Evolutionary conservation across 225 moss, liverwort and hornwort species (phyloP), one percentile per base, ranked within the genome.

Genomic region (Anthoceros angustus): DNA sequence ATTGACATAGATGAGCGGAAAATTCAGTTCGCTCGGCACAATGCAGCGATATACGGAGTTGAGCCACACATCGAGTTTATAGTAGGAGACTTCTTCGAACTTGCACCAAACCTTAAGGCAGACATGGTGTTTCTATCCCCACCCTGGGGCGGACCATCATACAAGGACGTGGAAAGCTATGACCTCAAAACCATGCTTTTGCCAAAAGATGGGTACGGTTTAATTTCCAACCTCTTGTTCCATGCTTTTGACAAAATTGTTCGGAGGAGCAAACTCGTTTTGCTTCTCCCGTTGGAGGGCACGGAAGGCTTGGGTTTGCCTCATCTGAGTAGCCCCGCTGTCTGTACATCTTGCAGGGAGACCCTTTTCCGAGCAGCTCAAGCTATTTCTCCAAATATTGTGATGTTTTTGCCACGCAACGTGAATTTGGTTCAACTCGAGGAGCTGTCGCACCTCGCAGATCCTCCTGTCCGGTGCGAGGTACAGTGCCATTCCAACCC

Each of bases 101-200:
- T 95, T 67, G 94, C 86, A 26, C 80, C 92, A 12, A 70, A 11
- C 41, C 70, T 86, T 45, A 88, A 95, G 94, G 91, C 90, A 23
- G 85, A 88, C 75, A 73, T 66, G 42, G 70, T 95, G 38, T 95
- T 95, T 70, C 91, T 95, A 41, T 95, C 94, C 42, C 94, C 94
- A 64, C 94, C 94, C 12, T 95, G 94, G 91, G 94, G 94, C 75
- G 94, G 94, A 49, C 94, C 94, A 43, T 72, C 68, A 61, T 95
- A 95, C 64, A 64, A 40, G 12, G 71, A 39, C 48, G 76, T 84
- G 65, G 80, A 88, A 40, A 79, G 75, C 41, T 95, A 91, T 66
- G 82, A 91, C 66, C 77, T 95, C n/a, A 78, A 83, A 41, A 82
- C 94, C 65, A 95, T 95, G 94, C 83, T 95, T 74, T 84, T 79